These are phyloP conservation scores for Lepidium africanum DNA, from an alignment of 345 rosid genomes.

Conservation along the genomic window DNA sequence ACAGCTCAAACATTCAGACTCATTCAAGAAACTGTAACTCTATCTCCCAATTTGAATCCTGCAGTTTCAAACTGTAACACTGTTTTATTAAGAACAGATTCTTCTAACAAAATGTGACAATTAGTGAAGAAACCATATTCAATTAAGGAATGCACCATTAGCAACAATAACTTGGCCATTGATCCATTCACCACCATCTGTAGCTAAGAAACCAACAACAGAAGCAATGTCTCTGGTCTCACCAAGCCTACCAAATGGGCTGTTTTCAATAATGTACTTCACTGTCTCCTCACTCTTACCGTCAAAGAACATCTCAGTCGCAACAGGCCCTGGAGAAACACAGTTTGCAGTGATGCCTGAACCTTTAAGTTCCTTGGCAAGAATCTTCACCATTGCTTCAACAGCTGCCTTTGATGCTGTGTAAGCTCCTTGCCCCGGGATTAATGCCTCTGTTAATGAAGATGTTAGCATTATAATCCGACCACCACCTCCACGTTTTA, in stretches of 20 bases:
- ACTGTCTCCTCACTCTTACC: constrained; percentile 38
- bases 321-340: constrained; percentile 47
- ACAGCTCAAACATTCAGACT: neutral
- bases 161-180: constrained; percentile 42
- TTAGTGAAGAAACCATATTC: neutral
- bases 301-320: constrained; percentile 40
- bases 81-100: neutral
- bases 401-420: constrained; percentile 42
- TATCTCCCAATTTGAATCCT: neutral
- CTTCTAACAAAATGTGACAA: neutral
- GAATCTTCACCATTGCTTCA: constrained; percentile 41
- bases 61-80: neutral
- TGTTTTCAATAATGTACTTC: constrained; percentile 11
- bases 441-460: constrained; percentile 26
- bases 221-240: constrained; percentile 34
- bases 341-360: constrained; percentile 43
- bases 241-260: constrained; percentile 42
- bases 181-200: constrained; percentile 47
- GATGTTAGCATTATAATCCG: constrained; percentile 34
- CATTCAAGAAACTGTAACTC: neutral
- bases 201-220: constrained; percentile 46
- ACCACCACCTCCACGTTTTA: constrained; percentile 38
- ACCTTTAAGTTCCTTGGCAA: constrained; percentile 51
- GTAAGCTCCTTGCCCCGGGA: constrained; percentile 31
- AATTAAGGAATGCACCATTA: constrained; percentile 40